These are phyloP conservation scores for Solanum piurae DNA, from an alignment of 257 asterid species.

Conservation along the genomic window DNA sequence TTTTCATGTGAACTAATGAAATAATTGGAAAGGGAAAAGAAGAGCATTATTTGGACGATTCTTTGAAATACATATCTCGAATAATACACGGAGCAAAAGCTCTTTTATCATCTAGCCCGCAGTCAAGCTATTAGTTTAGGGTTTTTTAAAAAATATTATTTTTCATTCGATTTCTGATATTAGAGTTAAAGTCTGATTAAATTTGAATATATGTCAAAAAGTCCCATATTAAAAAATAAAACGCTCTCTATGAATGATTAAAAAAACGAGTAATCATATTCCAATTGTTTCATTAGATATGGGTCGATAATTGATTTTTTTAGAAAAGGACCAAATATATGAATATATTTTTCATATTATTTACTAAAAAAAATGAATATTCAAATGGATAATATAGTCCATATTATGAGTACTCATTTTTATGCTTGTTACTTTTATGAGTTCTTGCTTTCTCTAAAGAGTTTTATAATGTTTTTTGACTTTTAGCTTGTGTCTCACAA, in stretches of 20 bases:
- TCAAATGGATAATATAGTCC: background rate
- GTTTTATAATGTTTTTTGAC: too few species aligned
- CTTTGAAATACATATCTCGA: background rate
- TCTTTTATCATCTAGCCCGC: too few species aligned
- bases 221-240: fast-evolving
- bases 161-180: background rate
- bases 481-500: background rate
- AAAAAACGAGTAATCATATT: background rate
- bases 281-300: background rate
- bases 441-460: background rate
- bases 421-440: background rate
- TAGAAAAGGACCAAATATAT: too few species aligned
- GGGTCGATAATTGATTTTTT: background rate
- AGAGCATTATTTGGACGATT: background rate
- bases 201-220: too few species aligned
- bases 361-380: too few species aligned
- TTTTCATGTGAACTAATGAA: background rate
- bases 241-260: too few species aligned
- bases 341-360: too few species aligned
- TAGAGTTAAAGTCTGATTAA: too few species aligned
- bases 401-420: too few species aligned
- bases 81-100: too few species aligned
- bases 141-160: too few species aligned
- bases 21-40: background rate
- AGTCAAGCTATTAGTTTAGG: too few species aligned